These are phyloP conservation scores for Fragaria iinumae DNA, from an alignment of 306 rosid species.

Conservation along the genomic window DNA sequence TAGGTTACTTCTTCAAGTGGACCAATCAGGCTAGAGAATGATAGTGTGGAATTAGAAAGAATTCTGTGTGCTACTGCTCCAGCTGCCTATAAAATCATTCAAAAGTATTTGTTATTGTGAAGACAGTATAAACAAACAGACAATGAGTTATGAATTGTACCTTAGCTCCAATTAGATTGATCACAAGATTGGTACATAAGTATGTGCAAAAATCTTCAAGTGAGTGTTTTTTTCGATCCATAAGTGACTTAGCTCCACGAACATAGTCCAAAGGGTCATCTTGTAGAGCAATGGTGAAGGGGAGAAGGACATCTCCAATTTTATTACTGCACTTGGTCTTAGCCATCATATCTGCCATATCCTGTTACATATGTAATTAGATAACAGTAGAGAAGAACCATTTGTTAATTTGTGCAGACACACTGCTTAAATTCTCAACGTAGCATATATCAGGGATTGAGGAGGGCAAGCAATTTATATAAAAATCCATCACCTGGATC, in stretches of 20 bases:
- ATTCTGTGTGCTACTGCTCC: slow-evolving; percentile 39
- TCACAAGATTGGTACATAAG: slow-evolving; percentile 19
- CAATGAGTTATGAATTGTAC: slow-evolving; percentile 19
- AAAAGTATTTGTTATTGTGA: neutral
- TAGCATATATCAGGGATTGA: neutral
- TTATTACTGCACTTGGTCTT: slow-evolving; percentile 59
- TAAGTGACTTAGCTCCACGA: slow-evolving; percentile 46
- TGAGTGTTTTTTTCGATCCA: slow-evolving; percentile 59
- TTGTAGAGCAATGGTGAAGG: slow-evolving; percentile 38
- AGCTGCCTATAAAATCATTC: slow-evolving; percentile 27
- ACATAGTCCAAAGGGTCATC: slow-evolving; percentile 54
- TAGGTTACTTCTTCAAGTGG: slow-evolving; percentile 63
- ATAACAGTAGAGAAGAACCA: neutral
- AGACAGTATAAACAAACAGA: neutral
- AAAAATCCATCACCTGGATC: slow-evolving; percentile 48
- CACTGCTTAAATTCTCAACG: neutral
- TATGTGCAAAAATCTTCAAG: slow-evolving; percentile 44
- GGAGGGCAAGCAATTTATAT: neutral
- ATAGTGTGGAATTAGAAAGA: slow-evolving; percentile 43
- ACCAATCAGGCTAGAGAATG: slow-evolving; percentile 56
- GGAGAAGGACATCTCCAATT: slow-evolving; percentile 48
- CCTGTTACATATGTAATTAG: slow-evolving; percentile 36
- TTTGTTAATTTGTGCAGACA: neutral
- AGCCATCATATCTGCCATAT: slow-evolving; percentile 59
- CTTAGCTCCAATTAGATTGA: slow-evolving; percentile 46